A percentile compares a stretch with the other conserved stretches of the same genome.
These are phyloP conservation scores for Monosporozyma aerobia DNA, from an alignment of 805 yeast species.

Conservation along the genomic window DNA sequence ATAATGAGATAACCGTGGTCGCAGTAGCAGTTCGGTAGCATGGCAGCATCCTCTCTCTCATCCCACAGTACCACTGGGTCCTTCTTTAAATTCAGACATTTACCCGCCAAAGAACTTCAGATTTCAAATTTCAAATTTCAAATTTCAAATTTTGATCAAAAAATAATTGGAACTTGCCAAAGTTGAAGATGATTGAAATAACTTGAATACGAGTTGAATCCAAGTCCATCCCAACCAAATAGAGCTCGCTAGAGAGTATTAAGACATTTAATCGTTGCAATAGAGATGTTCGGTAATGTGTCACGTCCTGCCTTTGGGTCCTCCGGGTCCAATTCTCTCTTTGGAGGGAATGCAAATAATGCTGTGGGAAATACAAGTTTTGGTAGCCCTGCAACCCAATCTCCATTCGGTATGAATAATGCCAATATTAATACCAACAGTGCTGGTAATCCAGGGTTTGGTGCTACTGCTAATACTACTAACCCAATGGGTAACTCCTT, in stretches of 20 bases:
- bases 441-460: constrained; percentile 24
- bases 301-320: constrained; percentile 1
- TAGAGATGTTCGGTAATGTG: background rate
- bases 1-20: no score
- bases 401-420: background rate
- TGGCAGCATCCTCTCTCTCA: no score
- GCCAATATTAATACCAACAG: background rate
- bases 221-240: background rate
- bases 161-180: background rate
- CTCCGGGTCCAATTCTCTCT: background rate
- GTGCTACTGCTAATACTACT: constrained; percentile 23
- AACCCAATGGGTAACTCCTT: constrained; percentile 14
- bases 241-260: background rate
- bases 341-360: background rate
- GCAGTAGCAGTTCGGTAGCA: no score
- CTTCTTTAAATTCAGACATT: background rate
- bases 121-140: no score
- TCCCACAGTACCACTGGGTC: background rate
- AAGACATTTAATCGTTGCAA: background rate
- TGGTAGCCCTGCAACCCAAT: background rate
- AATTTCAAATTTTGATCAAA: background rate
- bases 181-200: background rate
- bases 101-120: background rate
- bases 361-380: background rate
- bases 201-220: background rate